Percentiles rank a stretch among this genome's conserved stretches.
phyloP scores from a whole-genome alignment of 495 filamentous ascomycete species.

The Astrothelium macrocarpum region DNA sequence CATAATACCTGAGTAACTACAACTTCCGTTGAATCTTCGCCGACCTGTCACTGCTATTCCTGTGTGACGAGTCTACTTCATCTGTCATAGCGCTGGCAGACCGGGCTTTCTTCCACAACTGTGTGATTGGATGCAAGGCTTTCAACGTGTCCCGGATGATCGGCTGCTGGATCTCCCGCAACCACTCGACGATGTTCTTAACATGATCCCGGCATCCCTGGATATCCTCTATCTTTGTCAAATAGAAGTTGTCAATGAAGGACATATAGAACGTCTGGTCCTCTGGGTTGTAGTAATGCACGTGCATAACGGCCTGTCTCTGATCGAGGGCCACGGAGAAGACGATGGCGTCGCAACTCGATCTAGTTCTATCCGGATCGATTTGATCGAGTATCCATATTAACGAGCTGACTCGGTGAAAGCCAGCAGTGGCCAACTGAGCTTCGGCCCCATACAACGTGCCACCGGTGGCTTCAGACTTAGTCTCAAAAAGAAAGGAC shows the following conservation, averaged over 20 bases:
- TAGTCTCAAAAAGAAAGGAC: not conserved
- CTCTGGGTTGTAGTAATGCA: not conserved
- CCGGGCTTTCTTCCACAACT: not conserved
- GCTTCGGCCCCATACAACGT: not conserved
- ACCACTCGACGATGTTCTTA: not conserved
- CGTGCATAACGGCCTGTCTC: not conserved
- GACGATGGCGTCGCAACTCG: conserved; percentile 3
- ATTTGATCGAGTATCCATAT: not conserved
- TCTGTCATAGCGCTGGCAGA: not conserved
- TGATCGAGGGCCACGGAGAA: not conserved
- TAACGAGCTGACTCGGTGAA: not conserved
- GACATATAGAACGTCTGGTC: not conserved
- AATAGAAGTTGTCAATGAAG: not conserved
- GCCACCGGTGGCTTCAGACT: not conserved
- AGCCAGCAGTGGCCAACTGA: not conserved
- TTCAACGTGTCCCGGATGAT: not conserved
- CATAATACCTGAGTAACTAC: not conserved
- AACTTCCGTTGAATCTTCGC: not conserved
- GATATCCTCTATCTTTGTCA: not conserved
- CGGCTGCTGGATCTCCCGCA: not conserved
- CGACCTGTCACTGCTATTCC: not conserved
- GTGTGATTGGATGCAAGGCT: not conserved
- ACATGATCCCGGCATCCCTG: not conserved
- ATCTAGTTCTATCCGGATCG: not conserved
- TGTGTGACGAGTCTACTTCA: not conserved